Conservation (phyloP, 2,329 filamentous ascomycete species). For the Colletotrichum tanaceti region DNA sequence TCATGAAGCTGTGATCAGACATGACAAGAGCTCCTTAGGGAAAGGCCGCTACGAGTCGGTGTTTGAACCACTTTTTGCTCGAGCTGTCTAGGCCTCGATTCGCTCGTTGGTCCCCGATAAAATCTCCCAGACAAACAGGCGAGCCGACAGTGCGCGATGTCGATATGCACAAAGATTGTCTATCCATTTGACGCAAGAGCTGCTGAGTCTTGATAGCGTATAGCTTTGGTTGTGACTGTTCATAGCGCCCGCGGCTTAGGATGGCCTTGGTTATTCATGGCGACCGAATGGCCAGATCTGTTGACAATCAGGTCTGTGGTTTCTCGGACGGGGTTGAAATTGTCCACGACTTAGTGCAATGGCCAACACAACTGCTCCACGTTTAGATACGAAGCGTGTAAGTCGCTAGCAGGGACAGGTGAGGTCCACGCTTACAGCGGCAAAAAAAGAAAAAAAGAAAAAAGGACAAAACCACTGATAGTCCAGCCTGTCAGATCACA, state of each 20-base stretch:
- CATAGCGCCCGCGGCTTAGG: constrained; percentile 1
- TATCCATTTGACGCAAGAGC: constrained; percentile 8
- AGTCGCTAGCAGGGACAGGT: constrained; percentile 6
- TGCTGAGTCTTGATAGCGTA: constrained; percentile 1
- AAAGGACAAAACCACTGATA: no score
- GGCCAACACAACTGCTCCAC: background rate
- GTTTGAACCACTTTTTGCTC: constrained; percentile 30
- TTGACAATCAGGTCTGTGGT: constrained; percentile 1
- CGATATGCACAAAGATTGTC: background rate
- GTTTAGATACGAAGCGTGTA: constrained; percentile 17
- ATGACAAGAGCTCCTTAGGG: constrained; percentile 2
- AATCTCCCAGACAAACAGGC: constrained; percentile 5
- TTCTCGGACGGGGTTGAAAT: constrained; percentile 12
- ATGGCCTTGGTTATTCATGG: background rate
- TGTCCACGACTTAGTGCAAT: constrained; percentile 3
- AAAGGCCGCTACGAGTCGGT: constrained; percentile 13
- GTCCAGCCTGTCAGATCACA: background rate
- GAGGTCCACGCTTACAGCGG: constrained; percentile 14
- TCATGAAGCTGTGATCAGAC: constrained; percentile 15
- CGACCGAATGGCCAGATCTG: background rate
- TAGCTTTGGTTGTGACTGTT: background rate
- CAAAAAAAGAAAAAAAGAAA: background rate
- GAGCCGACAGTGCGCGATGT: constrained; percentile 13
- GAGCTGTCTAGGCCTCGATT: constrained; percentile 4
- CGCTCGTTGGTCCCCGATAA: background rate